Percentiles rank a stretch among this genome's conserved stretches.
Evolutionary conservation across 169 alveolate species (phyloP).

Genomic region (Babesia gibsoni): DNA sequence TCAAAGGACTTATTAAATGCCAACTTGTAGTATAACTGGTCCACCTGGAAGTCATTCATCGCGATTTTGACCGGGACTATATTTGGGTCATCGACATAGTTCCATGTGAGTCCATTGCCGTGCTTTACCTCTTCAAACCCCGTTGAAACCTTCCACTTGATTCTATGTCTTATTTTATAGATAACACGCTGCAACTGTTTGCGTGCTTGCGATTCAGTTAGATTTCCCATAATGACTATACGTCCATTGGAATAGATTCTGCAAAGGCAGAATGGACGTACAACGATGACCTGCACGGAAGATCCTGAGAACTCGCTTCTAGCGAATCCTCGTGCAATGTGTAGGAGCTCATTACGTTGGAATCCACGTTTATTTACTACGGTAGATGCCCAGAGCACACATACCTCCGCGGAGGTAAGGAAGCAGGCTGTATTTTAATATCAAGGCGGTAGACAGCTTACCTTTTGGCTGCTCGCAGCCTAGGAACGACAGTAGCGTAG

Average conservation of each 20-base stretch:
- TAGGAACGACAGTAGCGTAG: slow-evolving; percentile 19
- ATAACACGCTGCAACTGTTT: slow-evolving; percentile 26
- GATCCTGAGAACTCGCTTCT: slow-evolving; percentile 39
- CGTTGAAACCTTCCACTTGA: slow-evolving; percentile 49
- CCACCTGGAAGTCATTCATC: slow-evolving; percentile 29
- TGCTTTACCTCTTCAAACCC: background rate
- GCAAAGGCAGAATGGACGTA: slow-evolving; percentile 37
- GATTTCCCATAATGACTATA: slow-evolving; percentile 44
- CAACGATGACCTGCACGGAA: slow-evolving; percentile 30
- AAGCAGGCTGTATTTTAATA: background rate
- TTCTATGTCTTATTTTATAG: slow-evolving; percentile 37
- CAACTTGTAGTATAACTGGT: slow-evolving; percentile 49
- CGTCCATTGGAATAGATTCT: slow-evolving; percentile 61
- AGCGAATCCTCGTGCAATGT: slow-evolving; percentile 49
- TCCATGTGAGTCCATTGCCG: slow-evolving; percentile 55
- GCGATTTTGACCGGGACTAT: slow-evolving; percentile 38
- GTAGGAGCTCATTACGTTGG: slow-evolving; percentile 42
- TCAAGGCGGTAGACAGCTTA: background rate
- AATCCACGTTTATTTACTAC: slow-evolving; percentile 29
- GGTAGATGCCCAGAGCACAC: slow-evolving; percentile 61
- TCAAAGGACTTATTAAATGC: slow-evolving; percentile 37
- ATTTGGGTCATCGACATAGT: slow-evolving; percentile 14
- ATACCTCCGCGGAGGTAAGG: slow-evolving; percentile 22
- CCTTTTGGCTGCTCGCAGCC: slow-evolving; percentile 25
- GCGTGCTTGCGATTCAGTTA: slow-evolving; percentile 49